Evolutionary conservation across 768 basidiomycete species (phyloP).

Genomic region (Mrakia blollopis): DNA sequence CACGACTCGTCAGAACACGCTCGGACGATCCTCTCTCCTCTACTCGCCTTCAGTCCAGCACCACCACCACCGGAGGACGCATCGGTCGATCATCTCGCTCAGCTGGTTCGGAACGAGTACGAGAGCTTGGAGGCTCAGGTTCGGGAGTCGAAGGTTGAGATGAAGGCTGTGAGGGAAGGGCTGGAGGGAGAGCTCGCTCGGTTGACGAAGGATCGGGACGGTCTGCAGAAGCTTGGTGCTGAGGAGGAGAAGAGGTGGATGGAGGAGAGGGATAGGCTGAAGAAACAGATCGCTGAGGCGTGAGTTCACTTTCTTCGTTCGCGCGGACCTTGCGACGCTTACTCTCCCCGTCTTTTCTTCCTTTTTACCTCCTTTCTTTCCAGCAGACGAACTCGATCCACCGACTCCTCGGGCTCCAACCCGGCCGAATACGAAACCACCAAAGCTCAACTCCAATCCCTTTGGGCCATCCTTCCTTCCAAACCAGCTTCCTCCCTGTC

Average conservation of each 20-base stretch:
- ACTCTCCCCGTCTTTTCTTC: neutral
- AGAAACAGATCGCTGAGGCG: conserved; percentile 12
- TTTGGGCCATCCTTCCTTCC: conserved; percentile 80
- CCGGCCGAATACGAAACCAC: neutral
- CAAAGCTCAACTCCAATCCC: conserved; percentile 26
- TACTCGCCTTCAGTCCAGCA: conserved; percentile 5
- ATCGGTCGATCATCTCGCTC: conserved; percentile 27
- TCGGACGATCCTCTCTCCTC: conserved; percentile 18
- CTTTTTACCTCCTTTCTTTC: neutral
- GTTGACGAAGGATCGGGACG: conserved; percentile 40
- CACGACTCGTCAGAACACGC: conserved; percentile 16
- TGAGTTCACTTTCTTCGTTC: neutral
- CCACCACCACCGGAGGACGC: conserved; percentile 17
- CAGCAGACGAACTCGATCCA: neutral
- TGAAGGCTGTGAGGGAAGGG: conserved; percentile 43
- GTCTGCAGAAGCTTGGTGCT: conserved; percentile 26
- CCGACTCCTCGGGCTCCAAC: neutral
- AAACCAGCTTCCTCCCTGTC: neutral
- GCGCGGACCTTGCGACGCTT: neutral
- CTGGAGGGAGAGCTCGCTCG: conserved; percentile 42
- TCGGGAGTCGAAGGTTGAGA: conserved; percentile 36
- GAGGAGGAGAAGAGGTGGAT: conserved; percentile 29
- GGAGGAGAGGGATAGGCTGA: conserved; percentile 17
- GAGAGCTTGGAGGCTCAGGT: conserved; percentile 20
- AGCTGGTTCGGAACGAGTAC: conserved; percentile 24